Conservation (phyloP, 805 yeast genomes). For the Candida silvicultrix region DNA sequence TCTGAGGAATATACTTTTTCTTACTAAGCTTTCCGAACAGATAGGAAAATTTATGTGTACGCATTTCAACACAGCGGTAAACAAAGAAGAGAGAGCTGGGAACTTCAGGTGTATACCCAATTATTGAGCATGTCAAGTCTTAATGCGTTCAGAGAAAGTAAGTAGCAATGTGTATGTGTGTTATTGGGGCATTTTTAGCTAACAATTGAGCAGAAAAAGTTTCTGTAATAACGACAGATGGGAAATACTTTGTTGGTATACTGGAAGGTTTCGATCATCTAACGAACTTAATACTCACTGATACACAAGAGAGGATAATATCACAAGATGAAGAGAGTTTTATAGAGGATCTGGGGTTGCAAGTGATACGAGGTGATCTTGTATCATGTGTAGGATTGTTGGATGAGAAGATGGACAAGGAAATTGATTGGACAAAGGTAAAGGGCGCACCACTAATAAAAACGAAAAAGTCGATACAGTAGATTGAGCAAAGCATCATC, state of each 20-base stretch:
- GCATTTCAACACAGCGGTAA: not conserved
- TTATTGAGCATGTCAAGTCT: slow-evolving; percentile 13
- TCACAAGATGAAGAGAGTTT: slow-evolving; percentile 25
- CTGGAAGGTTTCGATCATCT: slow-evolving; percentile 60
- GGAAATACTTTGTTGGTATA: slow-evolving; percentile 41
- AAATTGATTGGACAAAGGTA: slow-evolving; percentile 29
- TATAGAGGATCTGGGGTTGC: slow-evolving; percentile 35
- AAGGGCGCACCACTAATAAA: slow-evolving; percentile 18
- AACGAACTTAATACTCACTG: slow-evolving; percentile 50
- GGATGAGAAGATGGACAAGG: slow-evolving; percentile 34
- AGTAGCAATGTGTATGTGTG: slow-evolving; percentile 5
- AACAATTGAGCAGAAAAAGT: slow-evolving; percentile 35
- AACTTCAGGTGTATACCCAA: not conserved
- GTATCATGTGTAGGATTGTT: slow-evolving; percentile 51
- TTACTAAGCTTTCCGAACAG: not conserved
- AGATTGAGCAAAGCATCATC: not conserved
- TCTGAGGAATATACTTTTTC: not conserved
- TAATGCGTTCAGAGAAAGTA: slow-evolving; percentile 18
- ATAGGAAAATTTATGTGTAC: not conserved
- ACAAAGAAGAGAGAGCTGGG: not conserved
- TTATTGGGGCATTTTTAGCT: not conserved
- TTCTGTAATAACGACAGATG: slow-evolving; percentile 52
- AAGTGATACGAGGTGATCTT: slow-evolving; percentile 52
- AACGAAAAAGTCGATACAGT: slow-evolving; percentile 19
- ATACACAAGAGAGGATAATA: slow-evolving; percentile 45